Evolutionary conservation across 106 monocot genomes (phyloP).

Genomic region (Dendrobium nobile): DNA sequence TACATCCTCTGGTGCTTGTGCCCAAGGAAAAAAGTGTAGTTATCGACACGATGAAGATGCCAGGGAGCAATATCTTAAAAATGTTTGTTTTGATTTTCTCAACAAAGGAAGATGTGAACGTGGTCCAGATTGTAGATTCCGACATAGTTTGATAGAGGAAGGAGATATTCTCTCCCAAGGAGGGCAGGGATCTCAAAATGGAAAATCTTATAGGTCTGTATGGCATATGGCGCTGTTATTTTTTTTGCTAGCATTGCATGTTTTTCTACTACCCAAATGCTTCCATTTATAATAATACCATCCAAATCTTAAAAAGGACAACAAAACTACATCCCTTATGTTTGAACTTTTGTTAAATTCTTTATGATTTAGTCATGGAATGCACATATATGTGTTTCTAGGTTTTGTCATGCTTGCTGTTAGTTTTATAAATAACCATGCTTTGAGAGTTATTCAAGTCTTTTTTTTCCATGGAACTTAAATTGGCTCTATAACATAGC

Average conservation of each 20-base stretch:
- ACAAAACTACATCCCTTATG: not conserved
- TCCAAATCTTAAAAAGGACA: not conserved
- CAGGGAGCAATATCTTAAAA: conserved; percentile 64
- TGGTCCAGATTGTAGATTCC: conserved; percentile 80
- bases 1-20: conserved; percentile 79
- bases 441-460: too few species aligned
- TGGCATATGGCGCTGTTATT: not conserved
- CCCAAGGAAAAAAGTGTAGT: conserved; percentile 53
- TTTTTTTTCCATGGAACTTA: not conserved
- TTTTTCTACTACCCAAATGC: not conserved
- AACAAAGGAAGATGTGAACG: conserved; percentile 94
- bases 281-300: not conserved
- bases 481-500: not conserved
- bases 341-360: not conserved
- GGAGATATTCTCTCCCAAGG: conserved; percentile 16
- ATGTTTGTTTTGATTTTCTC: conserved; percentile 96
- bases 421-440: too few species aligned
- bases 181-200: conserved; percentile 24
- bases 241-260: not conserved
- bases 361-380: not conserved
- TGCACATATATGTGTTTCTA: not conserved
- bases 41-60: conserved; percentile 75
- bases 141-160: conserved; percentile 59
- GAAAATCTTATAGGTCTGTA: conserved; percentile 33
- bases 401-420: not conserved